Percentiles rank a stretch among this genome's conserved stretches.
These are phyloP conservation scores for Ophiostoma triangulosporum DNA, from an alignment of 2,329 filamentous ascomycete species.

Conservation along the genomic window DNA sequence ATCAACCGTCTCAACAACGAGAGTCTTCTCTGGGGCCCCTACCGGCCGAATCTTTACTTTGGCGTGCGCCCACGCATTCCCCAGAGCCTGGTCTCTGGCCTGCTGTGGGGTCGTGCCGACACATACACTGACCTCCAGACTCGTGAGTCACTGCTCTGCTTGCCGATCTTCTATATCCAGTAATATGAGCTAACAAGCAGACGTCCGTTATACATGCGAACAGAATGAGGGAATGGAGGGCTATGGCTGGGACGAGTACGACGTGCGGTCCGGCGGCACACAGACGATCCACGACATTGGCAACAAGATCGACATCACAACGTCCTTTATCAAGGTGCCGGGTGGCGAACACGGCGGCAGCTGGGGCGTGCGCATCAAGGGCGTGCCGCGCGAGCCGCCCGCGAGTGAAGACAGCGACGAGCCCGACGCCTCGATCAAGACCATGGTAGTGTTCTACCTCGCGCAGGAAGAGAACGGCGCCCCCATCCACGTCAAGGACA, in stretches of 20 bases:
- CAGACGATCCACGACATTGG: constrained; percentile 84
- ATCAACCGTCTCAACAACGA: constrained; percentile 53
- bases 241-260: constrained; percentile 97
- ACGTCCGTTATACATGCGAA: constrained; percentile 87
- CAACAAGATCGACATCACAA: constrained; percentile 82
- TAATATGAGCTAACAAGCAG: constrained; percentile 28
- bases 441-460: constrained; percentile 69
- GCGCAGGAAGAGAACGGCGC: constrained; percentile 59
- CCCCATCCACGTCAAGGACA: constrained; percentile 44
- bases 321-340: constrained; percentile 85
- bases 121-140: constrained; percentile 60
- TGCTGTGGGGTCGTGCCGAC: constrained; percentile 84
- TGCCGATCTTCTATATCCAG: no score
- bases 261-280: constrained; percentile 71
- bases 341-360: constrained; percentile 75
- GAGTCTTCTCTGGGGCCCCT: constrained; percentile 89
- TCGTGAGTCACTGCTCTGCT: constrained; percentile 33
- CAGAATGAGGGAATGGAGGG: constrained; percentile 88
- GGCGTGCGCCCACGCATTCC: constrained; percentile 72
- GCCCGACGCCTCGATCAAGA: constrained; percentile 48
- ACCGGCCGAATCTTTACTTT: constrained; percentile 89
- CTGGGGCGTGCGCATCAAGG: constrained; percentile 84
- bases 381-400: constrained; percentile 44
- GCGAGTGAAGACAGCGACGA: constrained; percentile 35
- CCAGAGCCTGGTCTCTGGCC: constrained; percentile 64